Evolutionary conservation across 2,329 filamentous ascomycete genomes (phyloP).

Genomic region (Onygenales sp.): DNA sequence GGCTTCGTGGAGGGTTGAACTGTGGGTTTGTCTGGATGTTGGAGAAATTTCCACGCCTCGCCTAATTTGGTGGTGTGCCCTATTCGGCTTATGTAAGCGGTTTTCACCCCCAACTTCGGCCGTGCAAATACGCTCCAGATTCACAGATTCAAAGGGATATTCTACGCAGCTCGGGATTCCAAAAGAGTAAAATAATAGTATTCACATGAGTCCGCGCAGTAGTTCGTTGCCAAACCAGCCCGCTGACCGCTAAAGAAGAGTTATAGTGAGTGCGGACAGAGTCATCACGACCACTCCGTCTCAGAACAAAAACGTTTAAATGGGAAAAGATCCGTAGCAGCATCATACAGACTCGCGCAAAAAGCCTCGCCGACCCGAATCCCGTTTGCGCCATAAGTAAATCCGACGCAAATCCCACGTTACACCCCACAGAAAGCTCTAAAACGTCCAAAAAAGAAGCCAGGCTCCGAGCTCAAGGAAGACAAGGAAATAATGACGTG

Average conservation of each 20-base stretch:
- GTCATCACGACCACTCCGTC: neutral
- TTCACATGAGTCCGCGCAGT: neutral
- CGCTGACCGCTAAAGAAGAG: neutral
- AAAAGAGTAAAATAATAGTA: neutral
- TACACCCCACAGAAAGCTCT: constrained; percentile 1
- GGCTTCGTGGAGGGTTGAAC: neutral
- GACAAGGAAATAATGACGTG: neutral
- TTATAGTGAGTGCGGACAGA: neutral
- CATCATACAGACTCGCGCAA: neutral
- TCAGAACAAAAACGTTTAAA: neutral
- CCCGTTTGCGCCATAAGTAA: constrained; percentile 1
- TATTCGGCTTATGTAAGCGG: constrained; percentile 14
- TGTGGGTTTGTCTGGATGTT: neutral
- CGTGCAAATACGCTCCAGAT: neutral
- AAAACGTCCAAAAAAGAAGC: constrained; percentile 1
- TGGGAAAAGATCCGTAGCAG: neutral
- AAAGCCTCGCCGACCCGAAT: neutral
- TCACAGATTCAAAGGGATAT: too few species aligned
- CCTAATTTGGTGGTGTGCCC: constrained; percentile 21
- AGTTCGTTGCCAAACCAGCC: neutral
- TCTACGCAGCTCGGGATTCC: neutral
- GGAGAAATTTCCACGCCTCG: constrained; percentile 3
- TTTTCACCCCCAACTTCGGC: constrained; percentile 4
- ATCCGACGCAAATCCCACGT: neutral
- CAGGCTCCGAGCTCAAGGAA: constrained; percentile 1